Evolutionary conservation across 2,329 filamentous ascomycete genomes (phyloP).

Genomic region (Sphaerulina musiva): DNA sequence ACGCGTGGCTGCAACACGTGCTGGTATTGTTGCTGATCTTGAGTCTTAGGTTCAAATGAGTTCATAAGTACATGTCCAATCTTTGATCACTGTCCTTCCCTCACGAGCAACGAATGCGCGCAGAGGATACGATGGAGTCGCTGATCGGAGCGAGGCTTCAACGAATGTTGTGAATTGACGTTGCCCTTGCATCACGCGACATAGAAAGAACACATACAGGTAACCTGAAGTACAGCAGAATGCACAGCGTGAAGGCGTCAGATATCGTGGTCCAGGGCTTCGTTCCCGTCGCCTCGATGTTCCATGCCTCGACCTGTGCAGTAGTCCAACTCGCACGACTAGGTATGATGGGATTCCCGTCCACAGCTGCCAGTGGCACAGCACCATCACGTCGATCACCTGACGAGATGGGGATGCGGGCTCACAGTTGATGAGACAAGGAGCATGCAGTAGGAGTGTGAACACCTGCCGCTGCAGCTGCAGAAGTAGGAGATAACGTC

Average conservation of each 20-base stretch:
- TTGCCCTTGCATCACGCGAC: too few species aligned
- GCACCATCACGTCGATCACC: background rate
- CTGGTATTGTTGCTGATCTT: conserved; percentile 29
- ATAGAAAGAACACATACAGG: too few species aligned
- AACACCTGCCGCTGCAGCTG: background rate
- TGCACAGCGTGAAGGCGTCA: too few species aligned
- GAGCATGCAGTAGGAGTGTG: background rate
- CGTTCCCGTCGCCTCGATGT: background rate
- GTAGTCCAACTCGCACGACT: background rate
- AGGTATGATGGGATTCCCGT: background rate
- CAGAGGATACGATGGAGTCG: too few species aligned
- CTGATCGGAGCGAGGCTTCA: too few species aligned
- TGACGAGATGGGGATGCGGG: background rate
- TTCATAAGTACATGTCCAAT: conserved; percentile 42
- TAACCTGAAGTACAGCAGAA: too few species aligned
- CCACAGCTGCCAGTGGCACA: background rate
- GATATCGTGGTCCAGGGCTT: background rate
- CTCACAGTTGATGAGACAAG: background rate
- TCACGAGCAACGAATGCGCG: too few species aligned
- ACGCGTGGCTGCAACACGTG: conserved; percentile 31
- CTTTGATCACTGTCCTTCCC: conserved; percentile 13
- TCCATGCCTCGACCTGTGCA: background rate
- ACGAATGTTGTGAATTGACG: too few species aligned
- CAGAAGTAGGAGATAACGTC: background rate
- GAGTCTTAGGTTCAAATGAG: conserved; percentile 42